Base-by-base conservation (phyloP, 345 rosid genomes). In the Gossypium raimondii region DNA sequence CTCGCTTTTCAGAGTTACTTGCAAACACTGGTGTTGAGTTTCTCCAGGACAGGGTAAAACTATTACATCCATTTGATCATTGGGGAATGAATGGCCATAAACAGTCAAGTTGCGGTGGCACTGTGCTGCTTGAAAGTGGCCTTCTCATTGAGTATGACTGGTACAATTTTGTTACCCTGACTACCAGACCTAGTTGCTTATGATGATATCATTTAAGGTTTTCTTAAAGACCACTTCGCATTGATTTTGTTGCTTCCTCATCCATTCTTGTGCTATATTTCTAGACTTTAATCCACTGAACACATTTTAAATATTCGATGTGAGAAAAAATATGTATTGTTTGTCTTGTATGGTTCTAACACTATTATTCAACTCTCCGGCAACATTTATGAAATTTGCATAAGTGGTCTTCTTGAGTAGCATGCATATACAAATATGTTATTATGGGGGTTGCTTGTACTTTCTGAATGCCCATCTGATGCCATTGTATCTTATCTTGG, bases 71-170 rank as follows among this genome's bases (percentile, higher is more conserved):
- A 44, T 70, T 78, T 78, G 97, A 91, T 83, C 87, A 87, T 76
- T 76, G 87, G 81, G 90, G 89, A 63, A 70, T 67, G 12, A 84
- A 80, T 78, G 90, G 87, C 11, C 79, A 87, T 67, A 58, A 67
- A 68, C 82, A 79, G 72, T 82, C 89, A 44, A 64, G 81, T 75
- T 70, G 82, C 59, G 91, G 92, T 62, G 98, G 98, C 78, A 92
- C 92, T 11, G 97, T 92, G 75, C 85, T 88, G 65, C 97, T 94
- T 50, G 93, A 90, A 78, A 94, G 95, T 63, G 97, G 97, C 62
- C 85, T 86, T 56, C 70, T 83, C 61, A 78, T 94, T 75, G 97
- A 94, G 76, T 94, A 94, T 67, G 98, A 94, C 90, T 94, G 98
- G 98, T 94, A 92, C 74, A 38, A 62, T 80, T 79, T 61, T 75